phyloP scores from a whole-genome alignment of 2,329 filamentous ascomycete species.

The Ophiocordyceps camponoti-floridani region DNA sequence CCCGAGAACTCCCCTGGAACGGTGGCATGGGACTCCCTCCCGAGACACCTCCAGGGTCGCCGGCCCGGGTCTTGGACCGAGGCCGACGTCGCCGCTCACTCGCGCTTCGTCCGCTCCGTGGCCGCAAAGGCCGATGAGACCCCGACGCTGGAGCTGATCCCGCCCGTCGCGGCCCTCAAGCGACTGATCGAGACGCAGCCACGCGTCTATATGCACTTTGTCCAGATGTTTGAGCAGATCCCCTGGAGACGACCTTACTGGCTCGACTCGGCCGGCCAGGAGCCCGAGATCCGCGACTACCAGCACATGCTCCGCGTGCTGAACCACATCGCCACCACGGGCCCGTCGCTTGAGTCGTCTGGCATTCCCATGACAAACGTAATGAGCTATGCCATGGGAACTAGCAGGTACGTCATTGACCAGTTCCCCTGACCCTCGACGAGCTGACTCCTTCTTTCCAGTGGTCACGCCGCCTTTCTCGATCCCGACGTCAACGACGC shows the following conservation, averaged over 20 bases:
- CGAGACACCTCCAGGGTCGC: background rate
- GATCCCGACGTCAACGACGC: conserved; percentile 32
- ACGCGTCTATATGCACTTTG: conserved; percentile 48
- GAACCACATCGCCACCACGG: conserved; percentile 36
- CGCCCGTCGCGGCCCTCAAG: conserved; percentile 46
- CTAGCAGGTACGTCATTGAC: conserved; percentile 20
- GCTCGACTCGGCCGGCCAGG: conserved; percentile 39
- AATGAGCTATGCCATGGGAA: conserved; percentile 39
- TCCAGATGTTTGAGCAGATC: conserved; percentile 50
- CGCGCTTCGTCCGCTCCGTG: conserved; percentile 40
- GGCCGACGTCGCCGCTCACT: conserved; percentile 41
- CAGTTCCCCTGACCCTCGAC: background rate
- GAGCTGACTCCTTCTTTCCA: conserved; percentile 6
- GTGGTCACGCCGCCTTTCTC: conserved; percentile 33
- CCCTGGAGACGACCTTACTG: conserved; percentile 41
- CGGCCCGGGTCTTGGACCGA: conserved; percentile 45
- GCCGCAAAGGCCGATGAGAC: conserved; percentile 35
- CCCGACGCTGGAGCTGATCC: conserved; percentile 29
- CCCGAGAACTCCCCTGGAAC: background rate
- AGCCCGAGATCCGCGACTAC: conserved; percentile 46
- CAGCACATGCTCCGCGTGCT: conserved; percentile 47
- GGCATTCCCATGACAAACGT: conserved; percentile 32
- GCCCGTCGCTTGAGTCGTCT: conserved; percentile 13
- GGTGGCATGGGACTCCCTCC: background rate
- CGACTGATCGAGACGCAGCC: conserved; percentile 45